A percentile compares a stretch with the other conserved stretches of the same genome.
phyloP scores from a whole-genome alignment of 2,329 filamentous ascomycete species.

The Colletotrichum nymphaeae region DNA sequence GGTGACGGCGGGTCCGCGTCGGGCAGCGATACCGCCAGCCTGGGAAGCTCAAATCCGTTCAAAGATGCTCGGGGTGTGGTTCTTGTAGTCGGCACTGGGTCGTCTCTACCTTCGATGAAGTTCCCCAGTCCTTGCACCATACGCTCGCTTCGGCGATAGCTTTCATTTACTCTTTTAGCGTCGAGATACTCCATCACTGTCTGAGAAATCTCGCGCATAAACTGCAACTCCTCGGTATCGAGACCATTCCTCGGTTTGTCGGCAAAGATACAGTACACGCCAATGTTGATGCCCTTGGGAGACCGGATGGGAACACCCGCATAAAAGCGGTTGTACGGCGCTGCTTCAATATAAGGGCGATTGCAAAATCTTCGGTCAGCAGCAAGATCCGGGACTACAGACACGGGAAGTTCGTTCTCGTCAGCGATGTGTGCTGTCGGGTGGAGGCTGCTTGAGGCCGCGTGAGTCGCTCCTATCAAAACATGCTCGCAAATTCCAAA shows the following conservation, averaged over 20 bases:
- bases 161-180: conserved; percentile 43
- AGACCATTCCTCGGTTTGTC: conserved; percentile 42
- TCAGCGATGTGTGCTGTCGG: neutral
- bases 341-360: conserved; percentile 41
- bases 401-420: conserved; percentile 44
- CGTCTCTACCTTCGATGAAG: conserved; percentile 48
- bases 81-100: conserved; percentile 8
- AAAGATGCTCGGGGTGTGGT: conserved; percentile 10
- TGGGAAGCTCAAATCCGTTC: conserved; percentile 2
- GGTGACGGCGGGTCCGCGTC: neutral
- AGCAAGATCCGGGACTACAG: conserved; percentile 48
- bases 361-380: conserved; percentile 44
- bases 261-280: conserved; percentile 50
- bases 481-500: conserved; percentile 45
- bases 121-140: conserved; percentile 51
- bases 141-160: conserved; percentile 47
- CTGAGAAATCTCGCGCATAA: conserved; percentile 45
- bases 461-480: conserved; percentile 31
- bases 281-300: conserved; percentile 54
- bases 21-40: conserved; percentile 1
- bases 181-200: conserved; percentile 53
- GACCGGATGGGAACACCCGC: conserved; percentile 55
- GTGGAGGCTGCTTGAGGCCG: neutral
- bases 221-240: conserved; percentile 41
- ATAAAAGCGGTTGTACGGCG: conserved; percentile 49